Conservation (phyloP, 208 protist genomes). For the Trypanosoma boissoni region DNA sequence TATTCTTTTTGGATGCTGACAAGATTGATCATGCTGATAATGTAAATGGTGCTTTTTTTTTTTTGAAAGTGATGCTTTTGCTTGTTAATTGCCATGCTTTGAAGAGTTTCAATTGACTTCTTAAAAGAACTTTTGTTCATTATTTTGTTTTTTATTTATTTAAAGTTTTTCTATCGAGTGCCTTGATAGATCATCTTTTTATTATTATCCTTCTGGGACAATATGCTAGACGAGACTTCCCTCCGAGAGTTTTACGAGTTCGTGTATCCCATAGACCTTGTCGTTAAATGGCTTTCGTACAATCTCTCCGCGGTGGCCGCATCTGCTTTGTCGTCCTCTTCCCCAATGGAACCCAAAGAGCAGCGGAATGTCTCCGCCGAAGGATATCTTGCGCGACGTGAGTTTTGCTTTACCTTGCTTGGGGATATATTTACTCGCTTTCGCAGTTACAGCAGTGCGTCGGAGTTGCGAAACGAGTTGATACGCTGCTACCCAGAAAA, state of each 20-base stretch:
- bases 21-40: too few relatives aligned
- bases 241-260: constrained; percentile 88
- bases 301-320: constrained; percentile 17
- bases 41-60: too few relatives aligned
- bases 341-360: constrained; percentile 10
- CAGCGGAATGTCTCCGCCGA: constrained; percentile 26
- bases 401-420: constrained; percentile 91
- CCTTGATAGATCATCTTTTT: background rate
- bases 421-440: constrained; percentile 89
- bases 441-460: constrained; percentile 67
- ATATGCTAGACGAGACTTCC: constrained; percentile 62
- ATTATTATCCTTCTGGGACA: constrained; percentile 8
- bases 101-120: too few relatives aligned
- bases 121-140: background rate
- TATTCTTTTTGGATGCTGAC: too few relatives aligned
- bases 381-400: constrained; percentile 73
- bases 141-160: background rate
- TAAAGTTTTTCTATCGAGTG: background rate
- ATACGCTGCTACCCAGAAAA: constrained; percentile 81
- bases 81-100: too few relatives aligned
- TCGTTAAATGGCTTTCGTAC: constrained; percentile 81
- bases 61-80: too few relatives aligned
- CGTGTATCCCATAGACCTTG: constrained; percentile 79
- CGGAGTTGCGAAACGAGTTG: constrained; percentile 72
- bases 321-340: constrained; percentile 4